Percentiles rank a stretch among this genome's conserved stretches.
These are phyloP conservation scores for Backusella parvicylindrica DNA, from an alignment of 192 early-diverging fungal species.

Conservation along the genomic window DNA sequence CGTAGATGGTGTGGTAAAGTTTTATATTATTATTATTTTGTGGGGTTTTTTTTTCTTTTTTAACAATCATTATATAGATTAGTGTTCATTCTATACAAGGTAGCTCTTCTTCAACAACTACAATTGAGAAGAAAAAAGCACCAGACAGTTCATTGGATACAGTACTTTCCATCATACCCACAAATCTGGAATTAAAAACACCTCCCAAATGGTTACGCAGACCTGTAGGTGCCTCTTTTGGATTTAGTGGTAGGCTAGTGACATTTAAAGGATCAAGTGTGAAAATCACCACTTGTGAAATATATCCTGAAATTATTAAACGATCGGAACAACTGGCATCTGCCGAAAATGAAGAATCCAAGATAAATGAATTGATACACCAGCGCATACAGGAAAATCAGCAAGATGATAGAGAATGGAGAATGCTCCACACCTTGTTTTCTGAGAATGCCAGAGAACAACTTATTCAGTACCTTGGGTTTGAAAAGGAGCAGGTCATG, in stretches of 20 bases:
- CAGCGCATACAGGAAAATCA: not conserved
- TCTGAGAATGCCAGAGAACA: constrained; percentile 1
- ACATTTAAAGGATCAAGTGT: constrained; percentile 50
- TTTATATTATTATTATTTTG: not conserved
- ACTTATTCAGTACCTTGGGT: not conserved
- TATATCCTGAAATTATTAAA: not conserved
- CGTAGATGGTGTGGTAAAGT: constrained; percentile 77
- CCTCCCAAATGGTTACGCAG: constrained; percentile 93
- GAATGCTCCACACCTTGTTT: not conserved
- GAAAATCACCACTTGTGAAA: not conserved
- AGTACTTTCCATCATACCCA: not conserved
- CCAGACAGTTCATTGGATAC: not conserved
- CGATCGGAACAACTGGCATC: not conserved
- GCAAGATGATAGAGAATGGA: not conserved
- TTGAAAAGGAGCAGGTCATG: constrained; percentile 32
- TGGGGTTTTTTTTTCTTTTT: too few relatives aligned
- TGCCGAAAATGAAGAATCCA: not conserved
- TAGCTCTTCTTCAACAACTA: not conserved
- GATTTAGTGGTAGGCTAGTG: constrained; percentile 87
- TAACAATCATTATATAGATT: not conserved
- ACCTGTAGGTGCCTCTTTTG: constrained; percentile 80
- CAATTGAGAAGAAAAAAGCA: not conserved
- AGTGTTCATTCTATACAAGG: not conserved
- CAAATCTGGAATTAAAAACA: constrained; percentile 46
- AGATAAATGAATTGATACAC: not conserved